Base-by-base conservation (phyloP, 2,329 filamentous ascomycete species). In the Teratosphaeriaceae sp. region DNA sequence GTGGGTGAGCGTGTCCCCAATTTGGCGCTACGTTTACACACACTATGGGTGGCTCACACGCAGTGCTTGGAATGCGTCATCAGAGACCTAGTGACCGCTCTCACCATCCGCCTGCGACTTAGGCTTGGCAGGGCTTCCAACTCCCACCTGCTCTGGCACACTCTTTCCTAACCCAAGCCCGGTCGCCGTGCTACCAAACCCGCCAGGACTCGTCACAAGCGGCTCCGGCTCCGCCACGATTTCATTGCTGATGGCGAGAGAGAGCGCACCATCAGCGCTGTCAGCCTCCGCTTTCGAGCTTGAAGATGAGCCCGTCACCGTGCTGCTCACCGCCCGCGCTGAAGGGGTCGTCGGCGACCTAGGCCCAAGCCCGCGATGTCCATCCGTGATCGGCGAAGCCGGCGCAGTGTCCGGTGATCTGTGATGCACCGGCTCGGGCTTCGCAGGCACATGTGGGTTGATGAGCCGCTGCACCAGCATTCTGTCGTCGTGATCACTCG, bases 401-500 rank as follows among this genome's bases (percentile, higher is more conserved):
- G 43, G 40, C 15, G 38, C 40, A 31, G 20, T n/a, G 18, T 46
- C 33, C 24, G 30, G 29, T 29, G 16, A 18, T n/a, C n/a, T n/a
- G 40, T 52, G 47, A 26, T 55, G 46, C 38, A 45, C 47, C 13
- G 45, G 41, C 30, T 58, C 51, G 5, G 53, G 54, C 40, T 53
- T 53, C 31, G 53, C 54, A 7, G 45, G 39, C 3, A 48, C 38
- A 15, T 42, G 30, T 9, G 58, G 56, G 26, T 58, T 60, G 29
- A 62, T 42, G 19, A 61, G 43, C 24, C 50, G 46, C 19, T 52
- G 48, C 11, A 60, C 53, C 15, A 59, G 38, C 16, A 54, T 56
- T 15, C 58, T 50, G 42, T 62, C 60, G 23, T 62, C 56, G 4
- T 59, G 68, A 27, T 73, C 71, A 4, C 67, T 66, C 26, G 70